Base-by-base conservation (phyloP, 768 basidiomycete genomes). In the Amanita rubescens region DNA sequence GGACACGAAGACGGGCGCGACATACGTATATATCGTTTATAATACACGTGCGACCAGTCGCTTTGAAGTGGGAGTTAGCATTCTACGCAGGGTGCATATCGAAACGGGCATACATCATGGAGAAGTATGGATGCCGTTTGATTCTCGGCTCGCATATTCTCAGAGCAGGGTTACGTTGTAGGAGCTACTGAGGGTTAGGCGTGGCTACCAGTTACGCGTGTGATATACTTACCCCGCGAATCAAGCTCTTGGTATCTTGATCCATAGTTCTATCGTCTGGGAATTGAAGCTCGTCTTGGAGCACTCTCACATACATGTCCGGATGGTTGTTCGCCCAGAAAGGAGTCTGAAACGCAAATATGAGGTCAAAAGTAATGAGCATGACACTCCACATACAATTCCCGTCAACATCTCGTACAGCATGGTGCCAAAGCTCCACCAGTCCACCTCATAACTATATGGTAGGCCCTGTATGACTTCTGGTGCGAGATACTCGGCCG, bases 371-470 rank as follows among this genome's bases (percentile, higher is more conserved):
- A n/a, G 33, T 55, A 30, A 51, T 50, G 44, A 22, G 35, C 12
- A 10, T 9, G 7, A 30, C 24, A 32, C 19, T 15, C 9, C 22
- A 55, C 54, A 14, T 25, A 94, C 94, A 59, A 94, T 88, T 24
- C 95, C 95, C 35, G 90, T 90, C 69, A 98, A 72, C 88, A 96
- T 95, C 74, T 98, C 95, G 66, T 90, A 93, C 55, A 98, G 71
- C 89, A 98, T 95, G 57, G 95, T 97, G 33, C 95, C 95, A 62
- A 95, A 88, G 59, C 87, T 90, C 94, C 94, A 99, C 90, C 93
- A 95, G 66, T 98, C 95, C 19, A 95, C 92, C 59, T 94, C 91
- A 63, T 93, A 98, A 58, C 86, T 85, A 65, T 98, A 95, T 17
- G 85, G 79, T 60, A 88, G 67, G 1, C 94, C 90, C 62, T 92